A percentile compares a stretch with the other conserved stretches of the same genome.
These are phyloP conservation scores for Piloderma croceum DNA, from an alignment of 768 basidiomycete species.

Conservation along the genomic window DNA sequence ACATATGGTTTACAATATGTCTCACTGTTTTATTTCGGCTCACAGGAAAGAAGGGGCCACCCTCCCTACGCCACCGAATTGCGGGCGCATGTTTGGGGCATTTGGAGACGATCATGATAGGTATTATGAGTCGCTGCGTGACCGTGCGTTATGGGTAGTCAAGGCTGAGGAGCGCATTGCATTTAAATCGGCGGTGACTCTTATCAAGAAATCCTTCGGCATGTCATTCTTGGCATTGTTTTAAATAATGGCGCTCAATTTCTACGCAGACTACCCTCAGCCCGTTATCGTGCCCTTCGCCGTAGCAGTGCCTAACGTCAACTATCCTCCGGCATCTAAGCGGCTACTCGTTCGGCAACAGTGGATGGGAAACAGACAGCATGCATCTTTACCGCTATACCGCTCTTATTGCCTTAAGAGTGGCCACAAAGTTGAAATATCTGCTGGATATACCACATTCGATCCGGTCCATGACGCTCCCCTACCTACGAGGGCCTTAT, in stretches of 20 bases:
- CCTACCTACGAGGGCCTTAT: neutral
- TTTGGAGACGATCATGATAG: slow-evolving; percentile 3
- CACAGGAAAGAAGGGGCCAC: no score
- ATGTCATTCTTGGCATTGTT: neutral
- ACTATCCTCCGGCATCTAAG: neutral
- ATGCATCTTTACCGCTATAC: neutral
- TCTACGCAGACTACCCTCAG: slow-evolving; percentile 1
- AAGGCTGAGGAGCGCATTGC: slow-evolving; percentile 6
- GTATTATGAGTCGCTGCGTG: slow-evolving; percentile 7
- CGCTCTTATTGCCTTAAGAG: slow-evolving; percentile 7
- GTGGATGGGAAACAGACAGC: neutral
- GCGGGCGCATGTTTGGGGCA: no score
- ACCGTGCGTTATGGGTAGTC: slow-evolving; percentile 7
- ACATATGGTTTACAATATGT: no score
- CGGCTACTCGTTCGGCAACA: neutral
- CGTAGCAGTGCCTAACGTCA: slow-evolving; percentile 1
- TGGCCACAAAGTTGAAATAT: slow-evolving; percentile 1
- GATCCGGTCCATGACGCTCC: neutral
- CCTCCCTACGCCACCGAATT: no score
- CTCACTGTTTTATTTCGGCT: no score
- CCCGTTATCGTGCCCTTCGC: neutral
- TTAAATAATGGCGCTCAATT: neutral
- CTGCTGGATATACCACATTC: slow-evolving; percentile 7
- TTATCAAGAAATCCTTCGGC: slow-evolving; percentile 4
- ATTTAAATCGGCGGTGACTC: slow-evolving; percentile 6